phyloP scores from a whole-genome alignment of 2,329 filamentous ascomycete genomes.

The Endoconidiophora laricicola region DNA sequence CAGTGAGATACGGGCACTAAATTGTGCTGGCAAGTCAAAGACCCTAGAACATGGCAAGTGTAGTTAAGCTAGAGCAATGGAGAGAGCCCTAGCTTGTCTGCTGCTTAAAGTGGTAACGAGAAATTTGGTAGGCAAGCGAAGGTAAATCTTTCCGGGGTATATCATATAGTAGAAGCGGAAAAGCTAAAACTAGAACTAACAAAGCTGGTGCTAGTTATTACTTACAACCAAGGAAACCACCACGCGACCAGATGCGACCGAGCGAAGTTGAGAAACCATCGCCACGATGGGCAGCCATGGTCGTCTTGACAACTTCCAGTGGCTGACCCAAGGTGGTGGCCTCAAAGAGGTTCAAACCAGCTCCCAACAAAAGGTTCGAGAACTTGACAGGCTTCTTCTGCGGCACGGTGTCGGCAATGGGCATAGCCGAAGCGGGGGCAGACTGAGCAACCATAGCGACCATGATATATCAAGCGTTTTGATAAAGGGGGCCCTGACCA shows the following conservation, averaged over 20 bases:
- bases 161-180: neutral
- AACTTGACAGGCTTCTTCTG: conserved; percentile 99
- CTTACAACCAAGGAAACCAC: conserved; percentile 88
- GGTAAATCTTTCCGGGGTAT: neutral
- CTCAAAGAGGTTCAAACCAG: conserved; percentile 93
- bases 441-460: conserved; percentile 38
- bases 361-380: conserved; percentile 90
- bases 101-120: no score
- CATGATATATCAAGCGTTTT: conserved; percentile 40
- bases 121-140: no score
- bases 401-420: conserved; percentile 37
- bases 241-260: conserved; percentile 78
- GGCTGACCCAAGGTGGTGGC: conserved; percentile 55
- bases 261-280: conserved; percentile 75
- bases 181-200: neutral
- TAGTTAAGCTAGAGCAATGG: no score
- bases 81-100: neutral
- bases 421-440: conserved; percentile 34
- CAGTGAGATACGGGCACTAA: no score
- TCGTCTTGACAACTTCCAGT: conserved; percentile 97
- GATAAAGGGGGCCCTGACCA: conserved; percentile 77
- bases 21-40: no score
- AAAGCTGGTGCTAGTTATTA: conserved; percentile 16
- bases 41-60: no score
- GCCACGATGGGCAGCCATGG: conserved; percentile 91